Conservation (phyloP, 345 rosid genomes). For the Euclidium syriacum region DNA sequence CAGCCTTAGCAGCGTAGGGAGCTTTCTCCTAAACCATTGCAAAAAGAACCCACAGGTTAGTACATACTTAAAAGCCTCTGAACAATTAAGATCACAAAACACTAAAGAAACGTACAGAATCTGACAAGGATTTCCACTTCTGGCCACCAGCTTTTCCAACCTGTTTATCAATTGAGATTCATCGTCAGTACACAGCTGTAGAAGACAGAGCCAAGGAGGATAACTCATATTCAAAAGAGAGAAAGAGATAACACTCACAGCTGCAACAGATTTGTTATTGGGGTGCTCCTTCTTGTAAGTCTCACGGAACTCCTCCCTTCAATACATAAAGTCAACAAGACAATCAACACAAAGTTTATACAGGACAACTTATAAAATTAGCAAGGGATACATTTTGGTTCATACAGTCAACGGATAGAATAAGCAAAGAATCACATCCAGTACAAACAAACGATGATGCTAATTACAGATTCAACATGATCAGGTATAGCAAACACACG, state of each 20-base stretch:
- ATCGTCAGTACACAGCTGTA: too few relatives aligned
- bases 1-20: slow-evolving; percentile 75
- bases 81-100: neutral
- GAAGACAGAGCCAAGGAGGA: too few relatives aligned
- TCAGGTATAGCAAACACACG: neutral
- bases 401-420: neutral
- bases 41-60: neutral
- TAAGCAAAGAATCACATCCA: neutral
- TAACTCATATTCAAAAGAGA: too few relatives aligned
- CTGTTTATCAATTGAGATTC: slow-evolving; percentile 21
- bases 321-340: slow-evolving; percentile 1
- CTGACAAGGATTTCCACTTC: slow-evolving; percentile 88
- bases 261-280: slow-evolving; percentile 89
- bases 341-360: neutral
- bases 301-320: slow-evolving; percentile 91
- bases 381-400: neutral
- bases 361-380: neutral
- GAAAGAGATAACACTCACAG: slow-evolving; percentile 65
- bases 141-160: slow-evolving; percentile 98
- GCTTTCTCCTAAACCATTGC: slow-evolving; percentile 60
- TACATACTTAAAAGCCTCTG: neutral
- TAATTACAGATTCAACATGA: neutral
- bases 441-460: neutral
- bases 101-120: slow-evolving; percentile 39
- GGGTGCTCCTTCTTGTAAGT: slow-evolving; percentile 87